A percentile compares a stretch with the other conserved stretches of the same genome.
phyloP scores from a whole-genome alignment of 371 early-diverging fungal species.

The Coemansia sp. region DNA sequence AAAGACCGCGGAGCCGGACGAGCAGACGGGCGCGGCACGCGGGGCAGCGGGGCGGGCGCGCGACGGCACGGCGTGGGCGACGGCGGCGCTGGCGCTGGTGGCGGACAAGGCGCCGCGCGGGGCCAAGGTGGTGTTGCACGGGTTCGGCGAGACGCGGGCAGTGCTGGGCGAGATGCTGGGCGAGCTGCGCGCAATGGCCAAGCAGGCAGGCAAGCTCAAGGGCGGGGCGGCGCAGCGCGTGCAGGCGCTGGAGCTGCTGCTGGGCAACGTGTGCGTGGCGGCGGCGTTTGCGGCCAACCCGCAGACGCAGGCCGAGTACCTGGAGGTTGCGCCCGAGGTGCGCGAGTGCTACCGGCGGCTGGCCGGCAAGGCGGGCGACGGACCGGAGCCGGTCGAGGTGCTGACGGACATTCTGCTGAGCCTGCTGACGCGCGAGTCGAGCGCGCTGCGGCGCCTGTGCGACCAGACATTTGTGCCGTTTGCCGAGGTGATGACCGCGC shows the following conservation, averaged over 20 bases:
- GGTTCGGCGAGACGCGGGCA: constrained; percentile 55
- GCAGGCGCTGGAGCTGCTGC: constrained; percentile 34
- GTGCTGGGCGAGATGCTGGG: constrained; percentile 61
- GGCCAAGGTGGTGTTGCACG: constrained; percentile 56
- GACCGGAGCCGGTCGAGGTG: constrained; percentile 82
- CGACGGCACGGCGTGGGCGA: constrained; percentile 33
- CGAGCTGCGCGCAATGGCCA: constrained; percentile 51
- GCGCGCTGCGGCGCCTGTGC: constrained; percentile 69
- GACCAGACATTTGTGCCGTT: constrained; percentile 84
- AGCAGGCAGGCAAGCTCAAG: neutral
- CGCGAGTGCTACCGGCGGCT: constrained; percentile 60
- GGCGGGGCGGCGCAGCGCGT: constrained; percentile 25
- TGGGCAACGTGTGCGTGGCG: constrained; percentile 31
- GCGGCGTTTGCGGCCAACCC: constrained; percentile 12
- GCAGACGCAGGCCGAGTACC: constrained; percentile 29
- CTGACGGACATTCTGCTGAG: constrained; percentile 87
- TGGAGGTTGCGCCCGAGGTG: constrained; percentile 56
- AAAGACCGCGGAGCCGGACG: neutral
- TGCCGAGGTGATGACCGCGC: constrained; percentile 69
- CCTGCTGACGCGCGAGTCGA: constrained; percentile 83
- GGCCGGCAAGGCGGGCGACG: constrained; percentile 24
- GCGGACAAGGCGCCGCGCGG: constrained; percentile 16
- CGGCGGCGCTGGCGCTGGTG: constrained; percentile 20
- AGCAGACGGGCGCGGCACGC: neutral
- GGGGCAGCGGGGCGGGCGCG: constrained; percentile 24